These are phyloP conservation scores for Diaporthe vexans DNA, from an alignment of 2,329 filamentous ascomycete species.

Conservation along the genomic window DNA sequence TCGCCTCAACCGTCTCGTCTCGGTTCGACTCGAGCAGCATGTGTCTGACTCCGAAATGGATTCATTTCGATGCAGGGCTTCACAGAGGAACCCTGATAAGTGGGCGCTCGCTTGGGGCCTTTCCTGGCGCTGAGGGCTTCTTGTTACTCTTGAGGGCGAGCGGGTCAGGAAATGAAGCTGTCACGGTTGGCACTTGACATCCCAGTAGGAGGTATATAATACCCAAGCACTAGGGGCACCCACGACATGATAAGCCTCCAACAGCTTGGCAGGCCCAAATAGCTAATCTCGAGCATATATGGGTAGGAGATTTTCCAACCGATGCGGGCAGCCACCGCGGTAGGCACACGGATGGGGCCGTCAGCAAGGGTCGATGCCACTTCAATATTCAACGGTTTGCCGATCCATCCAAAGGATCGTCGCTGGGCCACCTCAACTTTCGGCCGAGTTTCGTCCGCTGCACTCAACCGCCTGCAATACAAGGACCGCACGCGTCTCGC, in stretches of 20 bases:
- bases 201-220: not conserved
- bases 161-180: constrained; percentile 6
- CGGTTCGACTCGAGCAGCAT: constrained; percentile 9
- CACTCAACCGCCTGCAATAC: too few species aligned
- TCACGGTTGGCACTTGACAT: constrained; percentile 13
- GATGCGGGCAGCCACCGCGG: not conserved
- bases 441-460: constrained; percentile 30
- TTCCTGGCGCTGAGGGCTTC: not conserved
- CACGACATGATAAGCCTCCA: not conserved
- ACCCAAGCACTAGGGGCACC: not conserved
- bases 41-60: not conserved
- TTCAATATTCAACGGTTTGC: constrained; percentile 13
- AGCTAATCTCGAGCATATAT: not conserved
- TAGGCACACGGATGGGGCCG: constrained; percentile 8
- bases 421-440: constrained; percentile 10
- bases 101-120: not conserved
- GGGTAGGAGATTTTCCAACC: constrained; percentile 20
- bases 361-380: constrained; percentile 27
- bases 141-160: not conserved
- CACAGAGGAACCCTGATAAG: not conserved
- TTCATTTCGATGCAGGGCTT: not conserved
- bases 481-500: too few species aligned
- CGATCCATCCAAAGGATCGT: constrained; percentile 14
- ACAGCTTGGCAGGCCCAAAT: not conserved
- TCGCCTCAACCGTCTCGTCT: not conserved